Conservation (phyloP, 257 asterid species). For the Ophiorrhiza pumila region DNA sequence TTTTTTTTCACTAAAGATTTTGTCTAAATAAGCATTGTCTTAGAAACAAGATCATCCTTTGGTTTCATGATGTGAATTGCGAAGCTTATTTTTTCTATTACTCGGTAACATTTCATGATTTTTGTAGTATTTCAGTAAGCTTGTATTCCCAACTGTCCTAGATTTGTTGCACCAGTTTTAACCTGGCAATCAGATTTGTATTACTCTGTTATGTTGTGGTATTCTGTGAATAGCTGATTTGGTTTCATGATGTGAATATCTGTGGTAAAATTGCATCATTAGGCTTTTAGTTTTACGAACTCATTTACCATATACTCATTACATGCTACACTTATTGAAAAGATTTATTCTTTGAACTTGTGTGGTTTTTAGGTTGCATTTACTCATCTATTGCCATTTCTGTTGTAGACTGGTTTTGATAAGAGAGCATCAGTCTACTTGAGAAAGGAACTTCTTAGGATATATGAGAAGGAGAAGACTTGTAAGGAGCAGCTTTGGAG, state of each 20-base stretch:
- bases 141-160: too few species aligned
- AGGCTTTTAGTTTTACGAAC: neutral
- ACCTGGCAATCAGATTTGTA: too few species aligned
- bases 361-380: conserved; percentile 7
- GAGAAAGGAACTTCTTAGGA: conserved; percentile 62
- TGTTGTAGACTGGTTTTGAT: conserved; percentile 61
- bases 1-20: neutral
- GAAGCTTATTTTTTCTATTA: too few species aligned
- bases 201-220: too few species aligned
- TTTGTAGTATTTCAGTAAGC: too few species aligned
- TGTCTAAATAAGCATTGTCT: neutral
- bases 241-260: neutral
- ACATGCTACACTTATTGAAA: neutral
- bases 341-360: neutral
- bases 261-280: neutral
- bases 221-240: too few species aligned
- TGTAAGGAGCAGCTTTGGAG: conserved; percentile 86
- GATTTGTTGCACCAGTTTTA: too few species aligned
- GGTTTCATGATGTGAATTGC: too few species aligned
- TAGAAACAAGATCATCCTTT: neutral
- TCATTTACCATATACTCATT: neutral
- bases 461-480: conserved; percentile 57
- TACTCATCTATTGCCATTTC: conserved; percentile 20
- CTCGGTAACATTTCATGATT: too few species aligned
- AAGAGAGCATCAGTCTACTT: conserved; percentile 58